Base-by-base conservation (phyloP, 2,329 filamentous ascomycete species). In the Penicillium fuscoglaucum region DNA sequence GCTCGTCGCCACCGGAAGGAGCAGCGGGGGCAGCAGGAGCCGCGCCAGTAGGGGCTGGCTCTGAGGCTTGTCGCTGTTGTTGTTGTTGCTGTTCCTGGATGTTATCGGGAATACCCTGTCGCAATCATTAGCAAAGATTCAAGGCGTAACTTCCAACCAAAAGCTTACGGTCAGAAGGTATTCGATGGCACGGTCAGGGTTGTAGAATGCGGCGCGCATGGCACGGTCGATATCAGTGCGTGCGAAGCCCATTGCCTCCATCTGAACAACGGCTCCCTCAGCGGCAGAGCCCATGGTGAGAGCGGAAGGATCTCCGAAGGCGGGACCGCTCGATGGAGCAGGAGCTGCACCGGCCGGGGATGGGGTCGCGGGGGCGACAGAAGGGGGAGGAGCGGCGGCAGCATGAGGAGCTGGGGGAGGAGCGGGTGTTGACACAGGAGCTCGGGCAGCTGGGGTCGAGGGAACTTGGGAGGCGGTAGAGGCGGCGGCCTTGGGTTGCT, bases 211-310 rank as follows among this genome's bases (percentile, higher is more conserved):
- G 63, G 95, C 95, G 71, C 93, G 90, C 89, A 99, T 95, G 52
- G 95, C 95, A 48, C 89, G 86, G 68, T 97, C 92, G 66, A 97
- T 96, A 72, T 96, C 90, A 52, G 86, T 81, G 71, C 93, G 85
- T 70, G 90, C 86, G 68, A 99, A 99, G 9, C 95, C 95, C 95
- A 99, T 99, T 65, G 89, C 89, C 79, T 96, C 93, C 92, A 99
- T 96, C 73, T 93, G 91, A 49, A 89, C 84, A 70, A 98, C 89
- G 39, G 91, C 92, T 66, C 88, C 87, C 62, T 90, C 86, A 66
- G 92, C 87, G 75, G 93, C 89, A 61, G 88, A 82, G 53, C 95
- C 95, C 80, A 96, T 88, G 21, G 92, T 87, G 72, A 98, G 84
- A n/a, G 90, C 87, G 31, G 90, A 93, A 26, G 90, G 85, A 68